Evolutionary conservation across 2,329 filamentous ascomycete genomes (phyloP).

Genomic region (Shiraia bambusicola): DNA sequence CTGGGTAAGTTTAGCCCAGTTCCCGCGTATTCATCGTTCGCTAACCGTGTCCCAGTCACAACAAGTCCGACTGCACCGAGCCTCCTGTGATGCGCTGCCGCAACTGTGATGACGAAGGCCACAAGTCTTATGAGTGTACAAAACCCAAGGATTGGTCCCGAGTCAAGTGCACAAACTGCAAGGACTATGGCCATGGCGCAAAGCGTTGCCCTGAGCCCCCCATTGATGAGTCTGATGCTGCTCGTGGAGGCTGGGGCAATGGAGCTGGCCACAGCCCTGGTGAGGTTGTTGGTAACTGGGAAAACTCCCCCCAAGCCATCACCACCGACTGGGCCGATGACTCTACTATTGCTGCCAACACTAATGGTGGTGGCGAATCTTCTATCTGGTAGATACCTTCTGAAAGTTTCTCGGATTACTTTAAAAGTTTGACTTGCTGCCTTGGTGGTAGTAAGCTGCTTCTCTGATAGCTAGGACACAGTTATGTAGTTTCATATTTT

Average conservation of each 20-base stretch:
- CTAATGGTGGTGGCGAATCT: slow-evolving; percentile 2
- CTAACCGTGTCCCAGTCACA: slow-evolving; percentile 19
- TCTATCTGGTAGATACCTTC: slow-evolving; percentile 11
- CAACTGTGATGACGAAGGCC: slow-evolving; percentile 66
- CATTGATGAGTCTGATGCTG: slow-evolving; percentile 22
- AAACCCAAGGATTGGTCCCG: slow-evolving; percentile 60
- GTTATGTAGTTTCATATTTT: too few species aligned
- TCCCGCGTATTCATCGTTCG: neutral
- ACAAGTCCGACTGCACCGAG: slow-evolving; percentile 31
- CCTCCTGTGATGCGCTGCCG: slow-evolving; percentile 47
- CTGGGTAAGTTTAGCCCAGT: slow-evolving; percentile 14
- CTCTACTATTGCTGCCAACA: slow-evolving; percentile 9
- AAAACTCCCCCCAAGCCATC: slow-evolving; percentile 13
- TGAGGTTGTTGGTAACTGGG: slow-evolving; percentile 16
- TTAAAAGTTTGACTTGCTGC: too few species aligned
- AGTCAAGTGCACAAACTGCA: slow-evolving; percentile 61
- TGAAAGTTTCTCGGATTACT: neutral
- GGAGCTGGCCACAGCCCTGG: slow-evolving; percentile 6
- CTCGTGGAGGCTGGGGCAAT: slow-evolving; percentile 23
- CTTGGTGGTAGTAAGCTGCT: too few species aligned
- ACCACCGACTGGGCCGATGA: slow-evolving; percentile 22
- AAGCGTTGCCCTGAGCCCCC: slow-evolving; percentile 44
- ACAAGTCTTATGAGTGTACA: slow-evolving; percentile 55
- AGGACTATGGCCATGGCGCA: slow-evolving; percentile 47
- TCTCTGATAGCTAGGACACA: too few species aligned